phyloP scores from a whole-genome alignment of 169 alveolate genomes.

The Plasmodium sp. region DNA sequence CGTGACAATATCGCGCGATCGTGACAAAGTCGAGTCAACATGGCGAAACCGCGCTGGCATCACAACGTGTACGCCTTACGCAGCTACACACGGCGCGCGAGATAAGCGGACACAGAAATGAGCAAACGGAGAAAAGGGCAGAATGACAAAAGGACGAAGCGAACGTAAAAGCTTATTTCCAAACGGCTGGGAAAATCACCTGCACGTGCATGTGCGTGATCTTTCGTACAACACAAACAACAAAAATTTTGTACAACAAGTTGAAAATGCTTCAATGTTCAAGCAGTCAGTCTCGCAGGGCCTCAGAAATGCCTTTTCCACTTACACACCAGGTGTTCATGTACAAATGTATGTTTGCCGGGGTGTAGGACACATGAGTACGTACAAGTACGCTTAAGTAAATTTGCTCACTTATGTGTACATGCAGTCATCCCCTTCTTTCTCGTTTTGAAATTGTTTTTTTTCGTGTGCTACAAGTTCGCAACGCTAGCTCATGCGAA shows the following conservation, averaged over 20 bases:
- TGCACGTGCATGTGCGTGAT: not conserved
- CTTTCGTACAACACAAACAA: not conserved
- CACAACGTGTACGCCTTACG: not conserved
- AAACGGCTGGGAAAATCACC: not conserved
- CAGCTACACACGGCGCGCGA: not conserved
- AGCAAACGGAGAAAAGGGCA: not conserved
- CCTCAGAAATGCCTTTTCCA: not conserved
- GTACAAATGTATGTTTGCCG: not conserved
- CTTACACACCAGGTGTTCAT: not conserved
- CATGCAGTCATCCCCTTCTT: not conserved
- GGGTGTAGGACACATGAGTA: not conserved
- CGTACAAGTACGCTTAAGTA: not conserved
- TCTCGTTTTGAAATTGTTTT: not conserved
- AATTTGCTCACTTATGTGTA: not conserved
- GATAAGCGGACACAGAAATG: not conserved
- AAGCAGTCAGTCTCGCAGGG: not conserved
- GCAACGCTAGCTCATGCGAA: constrained; percentile 3
- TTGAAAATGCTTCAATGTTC: not conserved
- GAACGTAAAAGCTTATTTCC: not conserved
- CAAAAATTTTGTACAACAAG: not conserved
- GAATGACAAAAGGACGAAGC: not conserved
- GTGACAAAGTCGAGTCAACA: not conserved
- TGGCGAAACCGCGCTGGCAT: not conserved
- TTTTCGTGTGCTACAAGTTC: not conserved
- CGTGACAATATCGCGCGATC: too few species aligned